These are phyloP conservation scores for Globisporangium perplexum DNA, from an alignment of 352 stramenopile species.

Conservation along the genomic window DNA sequence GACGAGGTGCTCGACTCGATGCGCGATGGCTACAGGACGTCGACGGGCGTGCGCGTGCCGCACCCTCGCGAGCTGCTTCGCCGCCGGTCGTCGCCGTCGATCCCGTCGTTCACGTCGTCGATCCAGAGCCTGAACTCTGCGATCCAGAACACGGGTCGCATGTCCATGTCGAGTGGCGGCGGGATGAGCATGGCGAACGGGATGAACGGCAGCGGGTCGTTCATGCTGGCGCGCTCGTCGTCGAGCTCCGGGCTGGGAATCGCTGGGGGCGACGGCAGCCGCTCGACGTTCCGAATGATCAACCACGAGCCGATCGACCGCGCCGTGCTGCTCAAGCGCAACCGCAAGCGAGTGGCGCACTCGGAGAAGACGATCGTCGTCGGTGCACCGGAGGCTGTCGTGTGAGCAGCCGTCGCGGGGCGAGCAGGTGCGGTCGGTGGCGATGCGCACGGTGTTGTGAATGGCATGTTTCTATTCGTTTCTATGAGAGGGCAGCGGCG, in stretches of 20 bases:
- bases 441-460: neutral
- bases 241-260: constrained; percentile 16
- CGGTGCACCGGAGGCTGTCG: constrained; percentile 71
- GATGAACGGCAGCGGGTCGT: constrained; percentile 6
- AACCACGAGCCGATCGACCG: constrained; percentile 62
- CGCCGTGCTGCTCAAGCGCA: constrained; percentile 74
- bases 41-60: constrained; percentile 34
- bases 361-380: constrained; percentile 88
- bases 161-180: constrained; percentile 40
- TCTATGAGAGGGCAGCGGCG: neutral
- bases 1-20: constrained; percentile 77
- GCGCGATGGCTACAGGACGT: constrained; percentile 43
- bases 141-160: constrained; percentile 65
- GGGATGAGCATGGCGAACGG: constrained; percentile 6
- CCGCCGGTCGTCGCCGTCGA: constrained; percentile 79
- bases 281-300: constrained; percentile 56
- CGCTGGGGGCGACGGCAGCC: constrained; percentile 25
- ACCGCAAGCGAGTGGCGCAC: constrained; percentile 57
- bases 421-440: neutral
- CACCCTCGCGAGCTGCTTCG: constrained; percentile 45
- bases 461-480: neutral
- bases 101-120: constrained; percentile 81
- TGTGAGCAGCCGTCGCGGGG: constrained; percentile 27
- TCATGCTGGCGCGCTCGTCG: constrained; percentile 14
- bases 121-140: constrained; percentile 76